phyloP scores from a whole-genome alignment of 2,329 filamentous ascomycete genomes.

The Camillea tinctor region DNA sequence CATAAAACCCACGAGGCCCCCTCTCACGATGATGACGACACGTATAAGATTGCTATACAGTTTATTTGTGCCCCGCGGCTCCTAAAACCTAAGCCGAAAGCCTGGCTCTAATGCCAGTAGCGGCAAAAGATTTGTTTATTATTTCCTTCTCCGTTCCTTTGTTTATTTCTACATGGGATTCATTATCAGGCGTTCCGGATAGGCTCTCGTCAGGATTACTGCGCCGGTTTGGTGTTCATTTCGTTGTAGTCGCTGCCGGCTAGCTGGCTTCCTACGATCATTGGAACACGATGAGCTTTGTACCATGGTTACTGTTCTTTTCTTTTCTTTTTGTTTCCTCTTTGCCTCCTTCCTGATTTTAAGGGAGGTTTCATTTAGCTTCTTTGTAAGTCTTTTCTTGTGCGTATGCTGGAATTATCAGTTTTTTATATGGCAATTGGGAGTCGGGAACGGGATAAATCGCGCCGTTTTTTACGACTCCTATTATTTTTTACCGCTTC shows the following conservation, averaged over 20 bases:
- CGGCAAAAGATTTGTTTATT: constrained; percentile 9
- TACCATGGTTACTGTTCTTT: constrained; percentile 6
- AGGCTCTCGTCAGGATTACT: neutral
- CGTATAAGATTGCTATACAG: constrained; percentile 33
- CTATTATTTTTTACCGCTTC: constrained; percentile 3
- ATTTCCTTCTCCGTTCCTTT: constrained; percentile 2
- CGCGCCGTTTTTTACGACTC: constrained; percentile 10
- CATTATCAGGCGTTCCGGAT: constrained; percentile 26
- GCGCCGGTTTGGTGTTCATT: constrained; percentile 17
- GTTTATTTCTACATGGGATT: constrained; percentile 5
- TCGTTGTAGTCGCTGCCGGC: constrained; percentile 12
- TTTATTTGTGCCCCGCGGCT: constrained; percentile 30
- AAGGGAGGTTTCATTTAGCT: constrained; percentile 9
- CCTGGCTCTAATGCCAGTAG: constrained; percentile 7
- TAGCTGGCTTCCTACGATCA: constrained; percentile 5
- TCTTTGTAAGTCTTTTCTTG: constrained; percentile 19
- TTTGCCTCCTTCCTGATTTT: too few relatives aligned
- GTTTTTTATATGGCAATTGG: constrained; percentile 13
- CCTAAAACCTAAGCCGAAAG: constrained; percentile 14
- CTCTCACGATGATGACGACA: constrained; percentile 34
- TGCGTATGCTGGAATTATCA: constrained; percentile 12
- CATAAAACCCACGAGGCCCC: constrained; percentile 25
- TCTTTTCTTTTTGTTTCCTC: too few relatives aligned
- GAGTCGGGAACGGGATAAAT: constrained; percentile 19
- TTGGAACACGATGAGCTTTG: constrained; percentile 4